Evolutionary conservation across 441 rosid genomes (phyloP), one percentile per base, ranked within the genome.

Genomic region (Eugenia klotzschiana): DNA sequence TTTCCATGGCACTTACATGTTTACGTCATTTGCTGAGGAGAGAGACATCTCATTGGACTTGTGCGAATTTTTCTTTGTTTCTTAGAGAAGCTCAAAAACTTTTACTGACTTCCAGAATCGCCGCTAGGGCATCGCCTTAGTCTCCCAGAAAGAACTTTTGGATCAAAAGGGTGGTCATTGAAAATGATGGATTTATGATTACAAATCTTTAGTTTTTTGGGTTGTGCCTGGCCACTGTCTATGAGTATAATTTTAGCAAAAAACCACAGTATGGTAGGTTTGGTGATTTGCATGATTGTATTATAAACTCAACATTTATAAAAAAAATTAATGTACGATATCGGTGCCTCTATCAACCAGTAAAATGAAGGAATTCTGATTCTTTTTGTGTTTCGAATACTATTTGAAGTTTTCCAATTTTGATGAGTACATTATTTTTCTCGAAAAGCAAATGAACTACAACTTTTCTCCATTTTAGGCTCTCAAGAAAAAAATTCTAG

Each of bases 271-370:
- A 29, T 8, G 73, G 41, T 27, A 27, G 73, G 23, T 27, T 16
- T 8, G 12, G 23, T 1, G 41, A 60, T 60, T 60, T 60, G 73
- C 73, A 27, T 16, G 41, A 29, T 29, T 29, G 73, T 60, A 58
- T 58, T 16, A 4, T 27, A 16, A 58, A 29, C 33, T 60, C 41
- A 60, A 16, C 41, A 60, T 8, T 3, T 15, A 29, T 4, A 58
- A 15, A 6, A 29, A 29, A 60, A 15, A 60, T 15, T 16, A 16
- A 1, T 0, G 12, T 16, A 15, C 3, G 3, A 29, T 60, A 29
- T 60, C 0, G 0, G 41, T 16, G 43, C 29, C 73, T 16, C 23
- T 16, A 16, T 11, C 43, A 60, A 60, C 41, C 8, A 7, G 41
- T 29, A 27, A 15, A 60, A 29, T 60, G 23, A 60, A 58, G 15